These are phyloP conservation scores for Verticillium dahliae DNA, from an alignment of 2,329 filamentous ascomycete species.

Conservation along the genomic window DNA sequence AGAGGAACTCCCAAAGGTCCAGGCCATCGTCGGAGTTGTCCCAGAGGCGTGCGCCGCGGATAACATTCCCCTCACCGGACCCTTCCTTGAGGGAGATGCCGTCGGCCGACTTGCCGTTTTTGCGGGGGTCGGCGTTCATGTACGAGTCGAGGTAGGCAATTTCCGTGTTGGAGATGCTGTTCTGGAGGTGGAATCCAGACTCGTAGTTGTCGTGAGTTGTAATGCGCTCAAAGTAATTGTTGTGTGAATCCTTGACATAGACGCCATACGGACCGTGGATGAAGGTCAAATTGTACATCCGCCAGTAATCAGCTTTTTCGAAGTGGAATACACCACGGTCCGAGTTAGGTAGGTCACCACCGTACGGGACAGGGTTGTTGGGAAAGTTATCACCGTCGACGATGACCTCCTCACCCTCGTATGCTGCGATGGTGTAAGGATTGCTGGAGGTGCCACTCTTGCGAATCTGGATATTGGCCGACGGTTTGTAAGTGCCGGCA, in stretches of 20 bases:
- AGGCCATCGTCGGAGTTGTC: constrained; percentile 39
- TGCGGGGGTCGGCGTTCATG: constrained; percentile 31
- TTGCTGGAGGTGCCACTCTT: constrained; percentile 30
- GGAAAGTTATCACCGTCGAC: constrained; percentile 34
- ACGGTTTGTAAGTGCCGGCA: constrained; percentile 30
- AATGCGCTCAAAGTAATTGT: constrained; percentile 27
- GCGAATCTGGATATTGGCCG: constrained; percentile 39
- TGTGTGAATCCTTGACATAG: constrained; percentile 24
- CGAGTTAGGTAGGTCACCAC: constrained; percentile 26
- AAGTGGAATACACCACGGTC: constrained; percentile 41
- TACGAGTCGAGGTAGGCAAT: constrained; percentile 30
- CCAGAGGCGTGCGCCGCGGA: constrained; percentile 33
- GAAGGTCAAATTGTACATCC: constrained; percentile 30
- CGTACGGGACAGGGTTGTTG: constrained; percentile 33
- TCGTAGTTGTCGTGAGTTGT: constrained; percentile 29
- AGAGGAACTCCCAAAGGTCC: constrained; percentile 31
- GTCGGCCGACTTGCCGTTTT: constrained; percentile 38
- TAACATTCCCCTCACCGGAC: constrained; percentile 32
- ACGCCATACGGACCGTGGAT: constrained; percentile 28
- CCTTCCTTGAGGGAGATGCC: constrained; percentile 37
- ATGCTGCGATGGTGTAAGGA: constrained; percentile 34
- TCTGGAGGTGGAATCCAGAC: constrained; percentile 27
- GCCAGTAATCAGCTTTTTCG: constrained; percentile 21
- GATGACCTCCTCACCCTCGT: constrained; percentile 33
- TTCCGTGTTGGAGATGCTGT: constrained; percentile 18